Evolutionary conservation across 202 grass and related monocot species (phyloP).

Genomic region (Musa balbisiana): DNA sequence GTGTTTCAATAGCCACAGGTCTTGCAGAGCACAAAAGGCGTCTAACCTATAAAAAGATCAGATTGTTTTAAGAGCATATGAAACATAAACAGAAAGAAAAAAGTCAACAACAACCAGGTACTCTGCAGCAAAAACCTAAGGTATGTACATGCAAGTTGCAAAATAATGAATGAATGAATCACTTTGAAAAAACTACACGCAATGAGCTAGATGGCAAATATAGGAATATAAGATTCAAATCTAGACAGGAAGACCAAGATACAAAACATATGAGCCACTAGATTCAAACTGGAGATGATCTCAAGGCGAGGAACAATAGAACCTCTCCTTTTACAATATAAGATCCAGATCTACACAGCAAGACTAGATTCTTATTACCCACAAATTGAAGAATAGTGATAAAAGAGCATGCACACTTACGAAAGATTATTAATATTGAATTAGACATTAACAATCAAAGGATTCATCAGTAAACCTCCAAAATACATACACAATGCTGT

Average conservation of each 20-base stretch:
- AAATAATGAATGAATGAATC: not conserved
- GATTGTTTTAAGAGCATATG: conserved; percentile 1
- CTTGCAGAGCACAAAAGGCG: conserved; percentile 82
- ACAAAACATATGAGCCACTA: not conserved
- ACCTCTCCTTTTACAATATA: too few relatives aligned
- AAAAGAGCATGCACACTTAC: too few relatives aligned
- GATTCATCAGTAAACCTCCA: too few relatives aligned
- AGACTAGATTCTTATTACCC: too few relatives aligned
- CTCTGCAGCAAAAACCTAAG: not conserved
- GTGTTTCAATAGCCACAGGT: conserved; percentile 76
- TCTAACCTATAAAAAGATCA: conserved; percentile 45
- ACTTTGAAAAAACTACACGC: not conserved
- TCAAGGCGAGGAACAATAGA: too few relatives aligned
- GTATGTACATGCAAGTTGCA: not conserved
- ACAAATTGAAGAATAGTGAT: too few relatives aligned
- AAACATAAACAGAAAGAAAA: conserved; percentile 29
- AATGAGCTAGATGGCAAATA: not conserved
- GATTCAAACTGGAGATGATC: not conserved
- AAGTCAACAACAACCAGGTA: not conserved
- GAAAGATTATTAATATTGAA: too few relatives aligned
- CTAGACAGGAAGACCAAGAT: not conserved
- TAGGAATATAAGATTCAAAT: not conserved
- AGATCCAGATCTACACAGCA: too few relatives aligned
- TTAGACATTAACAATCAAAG: too few relatives aligned
- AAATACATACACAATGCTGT: too few relatives aligned